Percentiles rank a stretch among this genome's conserved stretches.
Evolutionary conservation across 257 asterid genomes (phyloP).

Genomic region (Leptodermis oblonga): DNA sequence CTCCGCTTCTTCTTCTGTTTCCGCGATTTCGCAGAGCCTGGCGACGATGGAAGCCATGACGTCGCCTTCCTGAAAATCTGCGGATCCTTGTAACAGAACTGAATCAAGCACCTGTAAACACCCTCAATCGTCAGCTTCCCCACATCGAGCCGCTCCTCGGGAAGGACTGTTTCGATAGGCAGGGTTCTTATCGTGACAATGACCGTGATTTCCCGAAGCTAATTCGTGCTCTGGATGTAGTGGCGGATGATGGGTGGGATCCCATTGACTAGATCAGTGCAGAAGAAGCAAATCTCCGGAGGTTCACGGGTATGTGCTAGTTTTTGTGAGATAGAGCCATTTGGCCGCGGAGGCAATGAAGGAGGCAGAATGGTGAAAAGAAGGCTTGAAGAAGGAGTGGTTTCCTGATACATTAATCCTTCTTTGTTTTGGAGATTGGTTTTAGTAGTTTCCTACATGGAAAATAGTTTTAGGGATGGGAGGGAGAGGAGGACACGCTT

Average conservation of each 20-base stretch:
- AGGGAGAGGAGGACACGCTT: too few species aligned
- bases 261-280: slow-evolving; percentile 5
- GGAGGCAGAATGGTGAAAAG: too few species aligned
- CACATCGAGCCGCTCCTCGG: slow-evolving; percentile 6
- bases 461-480: too few species aligned
- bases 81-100: slow-evolving; percentile 11
- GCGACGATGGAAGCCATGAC: background rate
- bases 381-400: too few species aligned
- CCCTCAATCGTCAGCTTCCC: slow-evolving; percentile 14
- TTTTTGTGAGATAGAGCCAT: too few species aligned
- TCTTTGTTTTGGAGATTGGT: too few species aligned
- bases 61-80: slow-evolving; percentile 3
- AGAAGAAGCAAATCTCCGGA: slow-evolving; percentile 9
- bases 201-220: background rate
- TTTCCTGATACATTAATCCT: too few species aligned
- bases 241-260: slow-evolving; percentile 16
- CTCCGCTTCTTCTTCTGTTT: background rate
- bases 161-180: background rate
- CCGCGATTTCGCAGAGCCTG: background rate
- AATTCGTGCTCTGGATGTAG: slow-evolving; percentile 8
- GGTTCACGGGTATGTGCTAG: too few species aligned
- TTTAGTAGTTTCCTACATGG: too few species aligned
- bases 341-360: too few species aligned
- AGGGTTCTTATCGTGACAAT: slow-evolving; percentile 4
- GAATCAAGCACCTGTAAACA: slow-evolving; percentile 18